Conservation (phyloP, 352 stramenopile species). For the Elongisporangium senticosum region DNA sequence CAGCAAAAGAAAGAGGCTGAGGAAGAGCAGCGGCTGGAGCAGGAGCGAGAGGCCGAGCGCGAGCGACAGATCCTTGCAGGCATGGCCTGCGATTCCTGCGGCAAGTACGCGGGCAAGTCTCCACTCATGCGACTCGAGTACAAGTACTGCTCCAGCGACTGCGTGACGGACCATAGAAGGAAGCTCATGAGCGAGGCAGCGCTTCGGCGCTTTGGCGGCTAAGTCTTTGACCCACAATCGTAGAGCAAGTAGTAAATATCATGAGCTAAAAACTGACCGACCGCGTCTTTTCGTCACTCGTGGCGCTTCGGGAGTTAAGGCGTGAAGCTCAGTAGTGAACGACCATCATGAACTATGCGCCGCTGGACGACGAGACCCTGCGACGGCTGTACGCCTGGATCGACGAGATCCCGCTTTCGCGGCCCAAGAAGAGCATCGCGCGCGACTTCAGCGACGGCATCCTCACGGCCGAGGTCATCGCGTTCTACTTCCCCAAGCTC, state of each 20-base stretch:
- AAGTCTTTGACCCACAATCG: background rate
- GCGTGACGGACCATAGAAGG: slow-evolving; percentile 89
- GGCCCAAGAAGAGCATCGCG: slow-evolving; percentile 94
- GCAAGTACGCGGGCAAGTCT: slow-evolving; percentile 76
- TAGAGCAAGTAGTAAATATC: background rate
- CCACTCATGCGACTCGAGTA: slow-evolving; percentile 91
- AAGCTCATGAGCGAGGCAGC: slow-evolving; percentile 92
- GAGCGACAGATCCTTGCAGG: slow-evolving; percentile 75
- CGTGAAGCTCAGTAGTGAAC: slow-evolving; percentile 1
- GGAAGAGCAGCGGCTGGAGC: slow-evolving; percentile 69
- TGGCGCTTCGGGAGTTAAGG: slow-evolving; percentile 3
- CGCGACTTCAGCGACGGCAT: slow-evolving; percentile 95
- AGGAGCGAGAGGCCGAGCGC: slow-evolving; percentile 41
- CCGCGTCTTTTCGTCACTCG: slow-evolving; percentile 23
- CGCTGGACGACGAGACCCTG: slow-evolving; percentile 86
- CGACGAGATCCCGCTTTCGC: slow-evolving; percentile 91
- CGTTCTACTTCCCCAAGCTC: slow-evolving; percentile 93
- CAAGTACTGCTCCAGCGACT: slow-evolving; percentile 93
- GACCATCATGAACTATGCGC: slow-evolving; percentile 35
- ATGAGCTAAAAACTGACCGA: slow-evolving; percentile 8
- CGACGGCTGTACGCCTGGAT: slow-evolving; percentile 95
- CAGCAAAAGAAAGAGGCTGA: slow-evolving; percentile 75
- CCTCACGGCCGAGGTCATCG: slow-evolving; percentile 87
- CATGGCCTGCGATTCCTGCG: slow-evolving; percentile 71
- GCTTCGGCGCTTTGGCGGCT: slow-evolving; percentile 65